Evolutionary conservation across 1,284 basidiomycete genomes (phyloP).

Genomic region (Trichosporon ovoides): DNA sequence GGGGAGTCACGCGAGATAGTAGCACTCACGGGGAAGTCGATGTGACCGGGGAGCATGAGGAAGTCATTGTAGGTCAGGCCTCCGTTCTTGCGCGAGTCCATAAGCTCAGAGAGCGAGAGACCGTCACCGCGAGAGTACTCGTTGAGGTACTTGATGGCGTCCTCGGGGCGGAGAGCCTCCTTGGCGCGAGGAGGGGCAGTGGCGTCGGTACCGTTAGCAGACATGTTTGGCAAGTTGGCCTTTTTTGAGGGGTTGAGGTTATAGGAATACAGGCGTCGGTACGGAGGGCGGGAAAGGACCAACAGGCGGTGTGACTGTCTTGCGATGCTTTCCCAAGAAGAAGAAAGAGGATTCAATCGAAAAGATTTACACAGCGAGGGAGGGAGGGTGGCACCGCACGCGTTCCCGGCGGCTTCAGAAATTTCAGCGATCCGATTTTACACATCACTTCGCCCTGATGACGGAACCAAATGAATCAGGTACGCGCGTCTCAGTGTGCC

Average conservation of each 20-base stretch:
- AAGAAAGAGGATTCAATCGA: slow-evolving; percentile 14
- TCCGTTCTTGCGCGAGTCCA: slow-evolving; percentile 82
- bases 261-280: slow-evolving; percentile 5
- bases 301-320: slow-evolving; percentile 13
- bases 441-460: neutral
- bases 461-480: neutral
- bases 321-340: slow-evolving; percentile 21
- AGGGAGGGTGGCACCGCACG: neutral
- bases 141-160: slow-evolving; percentile 67
- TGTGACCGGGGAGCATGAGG: slow-evolving; percentile 88
- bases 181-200: slow-evolving; percentile 20
- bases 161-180: slow-evolving; percentile 28
- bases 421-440: neutral
- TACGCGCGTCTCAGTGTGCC: no score
- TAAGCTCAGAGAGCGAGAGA: slow-evolving; percentile 76
- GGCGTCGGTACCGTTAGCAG: slow-evolving; percentile 15
- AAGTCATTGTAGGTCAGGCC: slow-evolving; percentile 97
- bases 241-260: neutral
- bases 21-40: slow-evolving; percentile 75
- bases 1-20: neutral
- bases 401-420: neutral
- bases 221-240: slow-evolving; percentile 9
- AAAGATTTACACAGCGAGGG: slow-evolving; percentile 10
- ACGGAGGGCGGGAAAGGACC: slow-evolving; percentile 16
- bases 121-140: slow-evolving; percentile 77